These are phyloP conservation scores for Skeletonema grethae DNA, from an alignment of 108 stramenopile genomes.

Conservation along the genomic window DNA sequence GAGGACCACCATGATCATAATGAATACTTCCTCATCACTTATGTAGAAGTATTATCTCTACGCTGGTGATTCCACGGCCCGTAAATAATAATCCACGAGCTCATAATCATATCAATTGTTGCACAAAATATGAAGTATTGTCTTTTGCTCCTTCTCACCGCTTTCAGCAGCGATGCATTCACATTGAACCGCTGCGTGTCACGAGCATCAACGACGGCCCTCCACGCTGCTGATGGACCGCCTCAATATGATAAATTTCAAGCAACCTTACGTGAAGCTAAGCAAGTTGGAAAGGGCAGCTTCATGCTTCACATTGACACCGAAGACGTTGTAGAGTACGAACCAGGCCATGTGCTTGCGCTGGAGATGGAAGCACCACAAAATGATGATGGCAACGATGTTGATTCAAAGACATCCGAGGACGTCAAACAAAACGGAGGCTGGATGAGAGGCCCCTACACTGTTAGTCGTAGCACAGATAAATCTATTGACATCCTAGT, in stretches of 20 bases:
- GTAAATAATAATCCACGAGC: no score
- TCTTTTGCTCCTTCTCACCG: no score
- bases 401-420: conserved; percentile 10
- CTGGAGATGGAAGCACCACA: conserved; percentile 41
- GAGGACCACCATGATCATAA: no score
- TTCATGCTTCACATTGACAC: conserved; percentile 42
- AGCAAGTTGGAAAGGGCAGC: conserved; percentile 41
- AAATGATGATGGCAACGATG: not conserved
- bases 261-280: conserved; percentile 22
- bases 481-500: conserved; percentile 39
- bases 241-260: conserved; percentile 45
- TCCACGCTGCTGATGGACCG: conserved; percentile 10
- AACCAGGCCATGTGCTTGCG: conserved; percentile 58
- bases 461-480: conserved; percentile 29
- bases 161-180: not conserved
- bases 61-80: no score
- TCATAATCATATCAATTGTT: no score
- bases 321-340: conserved; percentile 33
- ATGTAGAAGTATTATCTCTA: no score
- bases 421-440: conserved; percentile 32
- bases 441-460: conserved; percentile 61
- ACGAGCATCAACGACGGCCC: not conserved
- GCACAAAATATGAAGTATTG: no score
- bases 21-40: no score
- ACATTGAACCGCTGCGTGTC: not conserved